Percentiles rank a stretch among this genome's conserved stretches.
These are phyloP conservation scores for Geotrichum histeridarum DNA, from an alignment of 1,139 yeast species.

Conservation along the genomic window DNA sequence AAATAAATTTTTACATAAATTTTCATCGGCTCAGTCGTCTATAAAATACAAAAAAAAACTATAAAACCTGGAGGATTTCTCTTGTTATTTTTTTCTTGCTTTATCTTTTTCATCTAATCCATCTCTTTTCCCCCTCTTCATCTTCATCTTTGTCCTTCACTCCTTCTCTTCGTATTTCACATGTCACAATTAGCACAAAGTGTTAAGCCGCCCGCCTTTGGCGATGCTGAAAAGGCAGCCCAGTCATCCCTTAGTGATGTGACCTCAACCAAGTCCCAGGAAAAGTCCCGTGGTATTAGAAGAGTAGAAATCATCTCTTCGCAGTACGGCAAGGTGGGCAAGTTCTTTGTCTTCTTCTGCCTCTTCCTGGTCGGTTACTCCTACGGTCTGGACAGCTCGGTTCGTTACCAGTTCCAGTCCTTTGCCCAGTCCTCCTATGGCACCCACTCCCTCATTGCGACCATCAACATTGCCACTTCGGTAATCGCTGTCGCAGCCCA, in stretches of 20 bases:
- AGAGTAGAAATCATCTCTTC: conserved; percentile 37
- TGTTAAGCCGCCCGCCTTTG: neutral
- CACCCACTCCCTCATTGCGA: conserved; percentile 56
- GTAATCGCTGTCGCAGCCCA: conserved; percentile 71
- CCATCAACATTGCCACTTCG: conserved; percentile 57
- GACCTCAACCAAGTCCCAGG: neutral
- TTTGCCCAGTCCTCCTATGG: conserved; percentile 56
- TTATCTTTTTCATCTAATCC: neutral
- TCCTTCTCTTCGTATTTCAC: neutral
- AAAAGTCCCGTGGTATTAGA: conserved; percentile 34
- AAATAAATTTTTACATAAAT: no score
- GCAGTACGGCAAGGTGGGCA: conserved; percentile 36
- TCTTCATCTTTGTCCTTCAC: neutral
- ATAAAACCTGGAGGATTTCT: neutral
- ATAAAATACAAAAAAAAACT: neutral
- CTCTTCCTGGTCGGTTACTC: conserved; percentile 59
- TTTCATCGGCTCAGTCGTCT: no score
- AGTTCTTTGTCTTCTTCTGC: conserved; percentile 44
- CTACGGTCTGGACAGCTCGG: conserved; percentile 59
- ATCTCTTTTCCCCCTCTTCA: neutral
- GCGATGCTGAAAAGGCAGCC: neutral
- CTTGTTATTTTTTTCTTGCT: neutral
- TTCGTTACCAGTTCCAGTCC: conserved; percentile 48
- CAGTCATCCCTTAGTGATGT: neutral
- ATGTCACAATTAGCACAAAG: neutral